Percentiles rank a stretch among this genome's conserved stretches.
phyloP scores from a whole-genome alignment of 179 eudicot species.

The Silene noctiflora region DNA sequence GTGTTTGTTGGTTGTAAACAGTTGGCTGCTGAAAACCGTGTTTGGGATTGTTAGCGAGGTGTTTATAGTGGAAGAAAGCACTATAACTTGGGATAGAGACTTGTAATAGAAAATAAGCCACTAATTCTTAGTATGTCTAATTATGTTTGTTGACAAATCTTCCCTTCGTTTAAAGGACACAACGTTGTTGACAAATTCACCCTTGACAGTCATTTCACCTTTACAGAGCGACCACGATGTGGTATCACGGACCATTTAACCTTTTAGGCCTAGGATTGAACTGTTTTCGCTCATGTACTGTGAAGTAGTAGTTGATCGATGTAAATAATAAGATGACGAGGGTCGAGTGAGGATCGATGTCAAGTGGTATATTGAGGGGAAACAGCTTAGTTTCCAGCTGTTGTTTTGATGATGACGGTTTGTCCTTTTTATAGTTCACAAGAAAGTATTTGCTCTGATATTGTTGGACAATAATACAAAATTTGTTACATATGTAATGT shows the following conservation, averaged over 20 bases:
- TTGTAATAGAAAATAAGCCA: conserved; percentile 15
- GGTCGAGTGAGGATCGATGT: neutral
- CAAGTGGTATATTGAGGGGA: conserved; percentile 11
- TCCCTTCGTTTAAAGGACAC: conserved; percentile 3
- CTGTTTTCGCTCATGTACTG: too few species aligned
- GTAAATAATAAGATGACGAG: too few species aligned
- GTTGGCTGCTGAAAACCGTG: conserved; percentile 16
- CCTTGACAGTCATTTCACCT: conserved; percentile 13
- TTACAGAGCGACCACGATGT: too few species aligned
- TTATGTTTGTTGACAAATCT: conserved; percentile 7
- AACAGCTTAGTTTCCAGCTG: conserved; percentile 33
- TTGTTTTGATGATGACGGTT: conserved; percentile 29
- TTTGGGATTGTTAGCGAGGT: conserved; percentile 7
- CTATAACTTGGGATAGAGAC: conserved; percentile 23
- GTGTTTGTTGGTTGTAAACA: conserved; percentile 18
- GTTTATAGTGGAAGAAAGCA: conserved; percentile 21
- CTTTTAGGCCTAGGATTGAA: too few species aligned
- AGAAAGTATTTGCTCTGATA: conserved; percentile 1
- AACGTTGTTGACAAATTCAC: neutral
- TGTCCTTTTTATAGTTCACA: conserved; percentile 16
- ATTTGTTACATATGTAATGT: too few species aligned
- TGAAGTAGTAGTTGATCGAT: too few species aligned
- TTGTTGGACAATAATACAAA: neutral
- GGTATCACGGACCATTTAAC: too few species aligned
- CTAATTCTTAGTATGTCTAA: conserved; percentile 11